These are phyloP conservation scores for Geotrichum cucujoidarum DNA, from an alignment of 1,139 yeast genomes.

Conservation along the genomic window DNA sequence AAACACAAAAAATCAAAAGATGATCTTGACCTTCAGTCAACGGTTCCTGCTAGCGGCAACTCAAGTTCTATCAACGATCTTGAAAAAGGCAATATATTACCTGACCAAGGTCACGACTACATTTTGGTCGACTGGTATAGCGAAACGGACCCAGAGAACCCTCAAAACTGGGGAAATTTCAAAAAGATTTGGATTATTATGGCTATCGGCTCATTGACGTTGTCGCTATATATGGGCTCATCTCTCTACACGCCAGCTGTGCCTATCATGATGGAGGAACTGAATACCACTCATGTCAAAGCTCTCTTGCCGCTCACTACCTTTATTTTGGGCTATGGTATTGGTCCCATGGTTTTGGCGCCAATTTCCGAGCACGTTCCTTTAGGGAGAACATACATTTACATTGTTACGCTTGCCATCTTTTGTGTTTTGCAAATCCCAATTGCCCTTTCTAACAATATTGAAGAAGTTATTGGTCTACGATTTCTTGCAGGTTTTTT, in stretches of 20 bases:
- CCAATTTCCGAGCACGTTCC: constrained; percentile 51
- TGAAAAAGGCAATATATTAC: background rate
- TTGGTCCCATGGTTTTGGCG: constrained; percentile 51
- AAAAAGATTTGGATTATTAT: constrained; percentile 41
- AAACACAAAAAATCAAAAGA: background rate
- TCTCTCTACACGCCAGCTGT: constrained; percentile 60
- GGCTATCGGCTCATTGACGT: constrained; percentile 45
- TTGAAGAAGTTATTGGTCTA: constrained; percentile 49
- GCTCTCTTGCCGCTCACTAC: constrained; percentile 50
- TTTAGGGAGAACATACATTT: constrained; percentile 53
- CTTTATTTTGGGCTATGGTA: constrained; percentile 55
- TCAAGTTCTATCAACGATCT: background rate
- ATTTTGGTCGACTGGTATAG: constrained; percentile 44
- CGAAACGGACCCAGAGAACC: constrained; percentile 53
- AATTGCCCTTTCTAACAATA: constrained; percentile 45
- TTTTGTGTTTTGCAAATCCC: constrained; percentile 55
- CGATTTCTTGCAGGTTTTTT: constrained; percentile 76
- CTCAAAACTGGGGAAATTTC: constrained; percentile 49
- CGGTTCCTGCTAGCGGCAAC: too few relatives aligned
- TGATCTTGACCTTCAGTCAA: background rate
- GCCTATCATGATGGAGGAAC: constrained; percentile 41
- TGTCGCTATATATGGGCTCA: constrained; percentile 55
- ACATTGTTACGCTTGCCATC: constrained; percentile 47
- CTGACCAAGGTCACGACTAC: constrained; percentile 5
- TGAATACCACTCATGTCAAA: constrained; percentile 41